Evolutionary conservation across 2,329 filamentous ascomycete genomes (phyloP), one percentile per base, ranked within the genome.

Genomic region (Lanzia echinophila): DNA sequence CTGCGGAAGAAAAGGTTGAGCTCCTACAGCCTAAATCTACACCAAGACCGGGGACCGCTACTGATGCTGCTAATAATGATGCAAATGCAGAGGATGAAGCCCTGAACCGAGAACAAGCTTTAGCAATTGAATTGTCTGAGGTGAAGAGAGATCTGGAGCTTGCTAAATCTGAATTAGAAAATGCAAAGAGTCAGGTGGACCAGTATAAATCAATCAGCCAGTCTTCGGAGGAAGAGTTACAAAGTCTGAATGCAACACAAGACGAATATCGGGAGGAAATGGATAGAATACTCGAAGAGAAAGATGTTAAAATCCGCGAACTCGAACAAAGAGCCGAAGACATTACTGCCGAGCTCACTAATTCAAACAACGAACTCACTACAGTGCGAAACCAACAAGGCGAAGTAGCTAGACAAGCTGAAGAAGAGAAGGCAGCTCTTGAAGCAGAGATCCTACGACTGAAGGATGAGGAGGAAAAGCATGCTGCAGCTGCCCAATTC

Each of bases 121-220:
- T 99, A 38, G 83, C 84, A 48, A 79, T 90, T 50, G 88, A 99
- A 65, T 78, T 95, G 39, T 86, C 88, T 0, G 89, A 96, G 60
- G 78, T 97, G 50, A 92, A 90, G 69, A 87, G 89, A 49, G 89
- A 95, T 64, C 77, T 97, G 11, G 90, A 96, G 53, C 75, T 95
- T 56, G 81, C 87, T 12, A 87, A 83, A 62, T 80, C 83, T 6
- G 90, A 96, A 63, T 75, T 97, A 12, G 88, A 95, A 61, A 86
- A 85, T 63, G 83, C 88, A 13, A 90, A 88, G 70, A 79, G 82
- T 34, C 87, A 96, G 65, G 84, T 86, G 39, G 90, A 96, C 66
- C 86, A 90, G 62, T 97, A 95, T 76, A 92, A 88, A 70, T 81
- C 85, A 47, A 89, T 97, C 62, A 90, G 90, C 62, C 89, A 95